Percentiles rank a stretch among this genome's conserved stretches.
Evolutionary conservation across 2,329 filamentous ascomycete species (phyloP).

Genomic region (Fusarium mundagurra): DNA sequence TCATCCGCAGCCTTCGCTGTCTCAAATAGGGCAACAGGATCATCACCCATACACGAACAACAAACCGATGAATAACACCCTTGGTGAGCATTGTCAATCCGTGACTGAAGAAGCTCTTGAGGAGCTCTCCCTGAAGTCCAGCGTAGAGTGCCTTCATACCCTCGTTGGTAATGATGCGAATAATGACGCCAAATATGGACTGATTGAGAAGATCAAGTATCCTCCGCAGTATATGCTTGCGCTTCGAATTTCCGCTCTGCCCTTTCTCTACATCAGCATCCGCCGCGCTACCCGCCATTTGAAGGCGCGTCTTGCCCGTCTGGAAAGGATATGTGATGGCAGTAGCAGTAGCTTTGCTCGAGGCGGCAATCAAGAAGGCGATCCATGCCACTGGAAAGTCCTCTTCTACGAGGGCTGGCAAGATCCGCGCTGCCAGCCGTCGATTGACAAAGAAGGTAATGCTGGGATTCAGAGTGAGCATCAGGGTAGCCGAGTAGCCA

Average conservation of each 20-base stretch:
- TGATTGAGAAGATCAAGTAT: constrained; percentile 44
- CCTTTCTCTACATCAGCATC: constrained; percentile 9
- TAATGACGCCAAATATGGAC: constrained; percentile 72
- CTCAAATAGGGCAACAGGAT: constrained; percentile 42
- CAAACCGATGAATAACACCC: constrained; percentile 75
- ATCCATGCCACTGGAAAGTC: constrained; percentile 52
- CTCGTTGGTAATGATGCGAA: constrained; percentile 68
- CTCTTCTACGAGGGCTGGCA: constrained; percentile 59
- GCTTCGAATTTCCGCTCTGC: not conserved
- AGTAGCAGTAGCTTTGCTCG: constrained; percentile 81
- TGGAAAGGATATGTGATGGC: constrained; percentile 86
- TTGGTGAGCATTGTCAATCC: constrained; percentile 90
- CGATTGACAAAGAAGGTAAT: constrained; percentile 88
- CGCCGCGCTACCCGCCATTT: constrained; percentile 61
- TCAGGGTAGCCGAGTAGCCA: constrained; percentile 82
- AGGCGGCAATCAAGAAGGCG: constrained; percentile 68
- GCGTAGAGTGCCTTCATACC: constrained; percentile 77
- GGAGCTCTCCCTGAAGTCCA: constrained; percentile 77
- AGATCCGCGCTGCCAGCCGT: constrained; percentile 68
- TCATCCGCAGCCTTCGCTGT: constrained; percentile 32
- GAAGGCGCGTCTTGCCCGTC: constrained; percentile 82
- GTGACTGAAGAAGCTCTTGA: constrained; percentile 87
- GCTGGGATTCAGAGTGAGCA: constrained; percentile 86
- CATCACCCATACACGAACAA: constrained; percentile 78
- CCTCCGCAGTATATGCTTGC: constrained; percentile 15